Percentiles rank a stretch among this genome's conserved stretches.
phyloP scores from a whole-genome alignment of 1,284 basidiomycete genomes.

The Malassezia obtusa region DNA sequence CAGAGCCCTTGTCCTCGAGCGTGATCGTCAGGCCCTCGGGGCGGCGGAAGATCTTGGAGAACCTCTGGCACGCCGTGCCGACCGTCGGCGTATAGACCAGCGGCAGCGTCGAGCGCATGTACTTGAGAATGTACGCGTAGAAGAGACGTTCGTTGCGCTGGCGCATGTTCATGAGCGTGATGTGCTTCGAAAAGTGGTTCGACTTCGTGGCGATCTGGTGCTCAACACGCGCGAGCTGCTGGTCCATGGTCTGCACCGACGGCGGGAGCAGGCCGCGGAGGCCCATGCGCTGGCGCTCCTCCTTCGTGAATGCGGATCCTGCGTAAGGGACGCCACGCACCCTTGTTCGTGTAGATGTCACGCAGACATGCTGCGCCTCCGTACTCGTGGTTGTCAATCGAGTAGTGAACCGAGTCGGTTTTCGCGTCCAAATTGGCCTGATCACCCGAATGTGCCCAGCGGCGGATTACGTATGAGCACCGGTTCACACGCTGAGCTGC shows the following conservation, averaged over 20 bases:
- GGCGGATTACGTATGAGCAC: not conserved
- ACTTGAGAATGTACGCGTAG: conserved; percentile 54
- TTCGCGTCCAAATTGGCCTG: conserved; percentile 6
- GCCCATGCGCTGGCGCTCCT: conserved; percentile 62
- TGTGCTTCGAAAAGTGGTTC: conserved; percentile 66
- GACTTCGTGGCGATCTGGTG: conserved; percentile 62
- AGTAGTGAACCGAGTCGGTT: conserved; percentile 24
- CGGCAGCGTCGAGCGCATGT: conserved; percentile 58
- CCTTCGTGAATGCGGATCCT: conserved; percentile 58
- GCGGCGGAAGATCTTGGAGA: conserved; percentile 61
- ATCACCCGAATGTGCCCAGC: not conserved
- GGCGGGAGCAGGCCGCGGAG: conserved; percentile 63
- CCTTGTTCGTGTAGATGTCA: conserved; percentile 40
- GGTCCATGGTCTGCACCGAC: conserved; percentile 52
- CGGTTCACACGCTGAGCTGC: not conserved
- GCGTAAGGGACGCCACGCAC: conserved; percentile 19
- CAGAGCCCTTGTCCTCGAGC: conserved; percentile 63
- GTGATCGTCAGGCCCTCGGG: conserved; percentile 55
- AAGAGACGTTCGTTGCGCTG: conserved; percentile 63
- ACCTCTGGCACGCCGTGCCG: conserved; percentile 74
- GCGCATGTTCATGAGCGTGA: conserved; percentile 66
- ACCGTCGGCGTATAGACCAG: conserved; percentile 82
- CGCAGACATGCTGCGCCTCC: conserved; percentile 37
- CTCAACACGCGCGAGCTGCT: conserved; percentile 59
- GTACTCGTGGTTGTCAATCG: conserved; percentile 24